Evolutionary conservation across 495 filamentous ascomycete species (phyloP), one percentile per base, ranked within the genome.

Genomic region (Lepraria neglecta): DNA sequence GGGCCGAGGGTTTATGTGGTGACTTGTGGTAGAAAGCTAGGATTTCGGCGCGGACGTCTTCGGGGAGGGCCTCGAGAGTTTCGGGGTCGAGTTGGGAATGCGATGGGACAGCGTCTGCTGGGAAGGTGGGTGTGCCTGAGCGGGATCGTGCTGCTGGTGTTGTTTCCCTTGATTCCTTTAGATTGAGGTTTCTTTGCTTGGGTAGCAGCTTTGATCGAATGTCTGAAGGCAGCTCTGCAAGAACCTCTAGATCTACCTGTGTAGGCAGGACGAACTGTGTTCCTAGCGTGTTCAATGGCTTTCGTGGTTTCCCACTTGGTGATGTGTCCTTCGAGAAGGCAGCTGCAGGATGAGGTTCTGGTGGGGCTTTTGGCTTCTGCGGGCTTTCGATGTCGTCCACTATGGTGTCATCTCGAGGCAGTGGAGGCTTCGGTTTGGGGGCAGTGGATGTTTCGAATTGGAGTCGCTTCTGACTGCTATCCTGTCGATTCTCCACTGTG

Each of bases 241-340:
- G 73, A 1, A 92, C 84, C 35, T 77, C 73, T 0, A 85, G 87
- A 68, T 97, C 91, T 11, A 87, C 76, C 64, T 91, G 86, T 5
- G 84, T 84, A 4, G 91, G 91, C 67, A 97, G 73, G 62, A 96
- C 83, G 70, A 96, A 96, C 70, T 97, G 91, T 11, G 90, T 92
- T 0, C 91, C 91, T 4, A 80, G 72, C 0, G 87, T 83, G 67
- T 97, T 95, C 17, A 95, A 73, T 3, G 86, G 82, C 54, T 82
- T 87, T 33, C 77, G 78, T 62, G 81, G 75, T 65, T 82, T 82
- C 33, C 69, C 72, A 63, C 87, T 85, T 40, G 77, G 76, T 12
- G 78, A 79, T 15, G 44, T 43, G 21, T 80, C 78, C 65, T 68
- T 77, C 11, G 81, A 71, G 57, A 83, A 73, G 33, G 78, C 77